Base-by-base conservation (phyloP, 768 basidiomycete genomes). In the Serendipita sp. region DNA sequence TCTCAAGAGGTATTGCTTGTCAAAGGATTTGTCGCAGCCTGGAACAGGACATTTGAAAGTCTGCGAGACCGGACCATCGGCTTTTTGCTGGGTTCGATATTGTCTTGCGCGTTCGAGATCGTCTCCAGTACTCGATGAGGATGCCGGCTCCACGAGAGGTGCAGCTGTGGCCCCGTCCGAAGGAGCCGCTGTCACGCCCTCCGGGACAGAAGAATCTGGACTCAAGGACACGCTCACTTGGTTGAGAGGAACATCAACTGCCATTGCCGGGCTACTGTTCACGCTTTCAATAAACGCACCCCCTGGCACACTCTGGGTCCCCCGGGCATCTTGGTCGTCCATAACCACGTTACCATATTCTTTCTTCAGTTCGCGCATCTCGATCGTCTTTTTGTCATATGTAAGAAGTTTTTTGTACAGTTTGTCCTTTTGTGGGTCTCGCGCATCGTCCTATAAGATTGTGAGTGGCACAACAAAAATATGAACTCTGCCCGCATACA, bases 31-130 rank as follows among this genome's bases (percentile, higher is more conserved):
- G 11, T 31, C 53, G 31, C 53, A 58, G 7, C 31, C 31, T 13
- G 53, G 53, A 24, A 58, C 53, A 11, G 53, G 53, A 33, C 53
- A 58, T 9, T 22, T 31, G 53, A 58, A 58, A 31, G 53, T 58
- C 2, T 1, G 53, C 22, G 22, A n/a, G 31, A 22, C 30, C 17
- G 24, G 30, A 11, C n/a, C 30, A 5, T 31, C 53, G 17, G 17
- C 53, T 7, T n/a, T 31, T 58, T 58, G 24, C 31, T 33, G 22
- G 11, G 3, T 58, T 9, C 53, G 13, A 31, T 24, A 58, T 33
- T 58, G 53, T 9, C 53, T 13, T 28, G 53, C 53, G 22, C 53
- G 22, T n/a, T 58, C 53, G 11, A 58, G 1, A 11, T 58, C 53
- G 28, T 58, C 53, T 7, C 53, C 53, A n/a, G 53, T 11, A 11